Evolutionary conservation across 1,139 yeast genomes (phyloP).

Genomic region (Taphrina wiesneri): DNA sequence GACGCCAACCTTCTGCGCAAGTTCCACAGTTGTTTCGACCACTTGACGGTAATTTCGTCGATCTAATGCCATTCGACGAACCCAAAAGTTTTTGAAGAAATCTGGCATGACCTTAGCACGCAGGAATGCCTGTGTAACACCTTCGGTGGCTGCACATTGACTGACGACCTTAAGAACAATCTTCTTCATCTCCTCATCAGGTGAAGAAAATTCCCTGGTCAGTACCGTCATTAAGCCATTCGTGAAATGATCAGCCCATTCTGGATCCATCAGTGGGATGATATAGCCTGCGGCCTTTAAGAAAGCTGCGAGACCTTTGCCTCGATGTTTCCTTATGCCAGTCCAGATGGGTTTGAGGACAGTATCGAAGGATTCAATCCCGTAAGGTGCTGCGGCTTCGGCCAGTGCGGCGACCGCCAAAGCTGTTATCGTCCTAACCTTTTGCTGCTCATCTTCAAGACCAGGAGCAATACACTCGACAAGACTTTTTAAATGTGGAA

Average conservation of each 20-base stretch:
- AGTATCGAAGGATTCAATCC: conserved; percentile 80
- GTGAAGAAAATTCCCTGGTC: conserved; percentile 71
- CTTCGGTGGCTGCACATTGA: conserved; percentile 58
- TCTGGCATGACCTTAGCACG: conserved; percentile 58
- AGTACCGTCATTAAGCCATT: conserved; percentile 68
- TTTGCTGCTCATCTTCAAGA: conserved; percentile 68
- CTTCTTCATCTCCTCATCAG: conserved; percentile 86
- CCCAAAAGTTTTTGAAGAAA: conserved; percentile 76
- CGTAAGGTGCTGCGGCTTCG: conserved; percentile 84
- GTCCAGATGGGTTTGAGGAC: conserved; percentile 76
- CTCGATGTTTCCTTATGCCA: conserved; percentile 76
- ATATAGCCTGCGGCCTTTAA: conserved; percentile 76
- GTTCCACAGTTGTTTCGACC: conserved; percentile 67
- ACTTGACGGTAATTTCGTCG: conserved; percentile 59
- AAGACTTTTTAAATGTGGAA: conserved; percentile 71
- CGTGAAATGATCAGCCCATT: conserved; percentile 76
- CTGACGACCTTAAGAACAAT: conserved; percentile 66
- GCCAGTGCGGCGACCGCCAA: conserved; percentile 73
- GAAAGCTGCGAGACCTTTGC: conserved; percentile 73
- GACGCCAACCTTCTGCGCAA: conserved; percentile 70
- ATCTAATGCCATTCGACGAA: conserved; percentile 54
- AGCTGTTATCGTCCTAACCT: conserved; percentile 71
- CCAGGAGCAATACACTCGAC: conserved; percentile 63
- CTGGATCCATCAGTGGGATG: conserved; percentile 83
- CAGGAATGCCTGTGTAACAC: conserved; percentile 53